Conservation (phyloP, 148 eudicot genomes). For the Chenopodium album region DNA sequence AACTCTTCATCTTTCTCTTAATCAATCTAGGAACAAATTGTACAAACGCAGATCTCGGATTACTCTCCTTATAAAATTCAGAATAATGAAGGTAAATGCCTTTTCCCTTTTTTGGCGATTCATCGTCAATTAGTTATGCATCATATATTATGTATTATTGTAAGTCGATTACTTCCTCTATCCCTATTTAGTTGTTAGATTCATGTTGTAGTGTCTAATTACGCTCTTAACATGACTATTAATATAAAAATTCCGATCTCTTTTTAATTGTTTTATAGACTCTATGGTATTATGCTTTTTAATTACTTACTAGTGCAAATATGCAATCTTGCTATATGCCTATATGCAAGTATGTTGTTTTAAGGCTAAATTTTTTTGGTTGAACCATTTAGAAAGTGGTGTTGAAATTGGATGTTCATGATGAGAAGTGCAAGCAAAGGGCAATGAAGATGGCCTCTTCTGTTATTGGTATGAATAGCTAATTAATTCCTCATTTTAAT, state of each 20-base stretch:
- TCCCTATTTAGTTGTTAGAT: too few relatives aligned
- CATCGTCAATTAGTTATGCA: too few relatives aligned
- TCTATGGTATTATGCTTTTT: background rate
- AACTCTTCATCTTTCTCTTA: background rate
- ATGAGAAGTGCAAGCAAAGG: conserved; percentile 69
- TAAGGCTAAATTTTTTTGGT: background rate
- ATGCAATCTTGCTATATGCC: background rate
- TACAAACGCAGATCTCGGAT: background rate
- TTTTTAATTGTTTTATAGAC: too few relatives aligned
- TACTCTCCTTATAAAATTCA: background rate
- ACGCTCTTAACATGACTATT: too few relatives aligned
- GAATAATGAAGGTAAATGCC: background rate
- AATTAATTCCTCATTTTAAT: too few relatives aligned
- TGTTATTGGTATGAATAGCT: conserved; percentile 44
- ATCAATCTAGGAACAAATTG: background rate
- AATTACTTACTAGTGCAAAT: background rate
- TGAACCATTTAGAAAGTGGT: conserved; percentile 30
- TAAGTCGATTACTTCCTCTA: too few relatives aligned
- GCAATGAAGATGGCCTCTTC: conserved; percentile 66
- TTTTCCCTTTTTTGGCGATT: background rate
- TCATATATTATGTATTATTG: too few relatives aligned
- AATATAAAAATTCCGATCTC: too few relatives aligned
- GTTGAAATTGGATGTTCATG: conserved; percentile 53
- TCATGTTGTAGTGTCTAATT: too few relatives aligned
- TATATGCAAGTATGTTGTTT: background rate